A percentile compares a stretch with the other conserved stretches of the same genome.
phyloP scores from a whole-genome alignment of 2,329 filamentous ascomycete genomes.

The Hypoxylon sp. region DNA sequence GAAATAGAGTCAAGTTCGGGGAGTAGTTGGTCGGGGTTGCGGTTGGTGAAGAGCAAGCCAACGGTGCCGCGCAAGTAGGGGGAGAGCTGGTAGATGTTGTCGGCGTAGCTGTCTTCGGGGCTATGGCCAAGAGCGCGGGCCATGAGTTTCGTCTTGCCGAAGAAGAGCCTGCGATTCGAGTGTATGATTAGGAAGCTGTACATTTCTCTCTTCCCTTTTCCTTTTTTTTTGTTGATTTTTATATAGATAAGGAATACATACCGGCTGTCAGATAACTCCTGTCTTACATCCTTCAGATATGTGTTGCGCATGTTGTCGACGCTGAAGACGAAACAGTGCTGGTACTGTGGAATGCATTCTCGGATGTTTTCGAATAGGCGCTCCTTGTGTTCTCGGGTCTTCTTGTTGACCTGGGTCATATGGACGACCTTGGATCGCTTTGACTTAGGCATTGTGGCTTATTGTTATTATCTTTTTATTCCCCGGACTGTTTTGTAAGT shows the following conservation, averaged over 20 bases:
- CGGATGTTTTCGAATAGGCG: slow-evolving; percentile 91
- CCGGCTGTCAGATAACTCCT: slow-evolving; percentile 87
- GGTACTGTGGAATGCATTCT: slow-evolving; percentile 85
- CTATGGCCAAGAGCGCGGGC: slow-evolving; percentile 88
- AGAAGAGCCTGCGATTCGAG: slow-evolving; percentile 82
- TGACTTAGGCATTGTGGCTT: slow-evolving; percentile 87
- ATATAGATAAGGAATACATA: slow-evolving; percentile 59
- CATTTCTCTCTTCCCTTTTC: neutral
- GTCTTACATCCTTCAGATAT: slow-evolving; percentile 90
- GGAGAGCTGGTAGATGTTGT: slow-evolving; percentile 79
- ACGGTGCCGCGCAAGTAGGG: slow-evolving; percentile 84
- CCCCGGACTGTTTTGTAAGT: neutral
- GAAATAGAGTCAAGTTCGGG: slow-evolving; percentile 80
- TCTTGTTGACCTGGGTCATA: slow-evolving; percentile 92
- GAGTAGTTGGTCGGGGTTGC: slow-evolving; percentile 75
- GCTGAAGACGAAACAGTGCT: slow-evolving; percentile 92
- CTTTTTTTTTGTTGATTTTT: no score
- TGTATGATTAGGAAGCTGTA: neutral
- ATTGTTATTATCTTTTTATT: neutral
- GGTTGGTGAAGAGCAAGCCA: slow-evolving; percentile 91
- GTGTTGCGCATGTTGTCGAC: slow-evolving; percentile 99
- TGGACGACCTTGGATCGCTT: slow-evolving; percentile 92
- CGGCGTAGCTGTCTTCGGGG: slow-evolving; percentile 83
- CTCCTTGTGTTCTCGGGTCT: slow-evolving; percentile 91
- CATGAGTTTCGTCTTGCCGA: slow-evolving; percentile 99